Evolutionary conservation across 179 eudicot species (phyloP).

Genomic region (Vitellaria paradoxa): DNA sequence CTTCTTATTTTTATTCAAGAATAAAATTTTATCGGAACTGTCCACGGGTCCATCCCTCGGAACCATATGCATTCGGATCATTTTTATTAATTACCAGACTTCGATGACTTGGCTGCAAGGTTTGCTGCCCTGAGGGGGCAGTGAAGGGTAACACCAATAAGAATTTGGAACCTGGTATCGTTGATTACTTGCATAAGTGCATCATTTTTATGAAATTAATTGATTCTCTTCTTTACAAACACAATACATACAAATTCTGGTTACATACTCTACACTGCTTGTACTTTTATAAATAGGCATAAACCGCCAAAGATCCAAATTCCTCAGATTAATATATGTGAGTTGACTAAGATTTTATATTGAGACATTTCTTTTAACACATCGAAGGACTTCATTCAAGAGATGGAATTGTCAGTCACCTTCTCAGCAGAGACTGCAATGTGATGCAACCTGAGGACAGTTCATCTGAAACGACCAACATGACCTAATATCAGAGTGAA

Average conservation of each 20-base stretch:
- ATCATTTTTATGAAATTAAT: neutral
- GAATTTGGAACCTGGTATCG: neutral
- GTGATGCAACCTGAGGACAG: no score
- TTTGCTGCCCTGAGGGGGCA: conserved; percentile 72
- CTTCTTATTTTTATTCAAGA: no score
- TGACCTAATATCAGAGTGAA: no score
- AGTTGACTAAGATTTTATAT: no score
- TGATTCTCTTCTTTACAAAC: neutral
- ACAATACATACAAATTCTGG: neutral
- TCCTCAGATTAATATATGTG: conserved; percentile 11
- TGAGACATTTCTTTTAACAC: no score
- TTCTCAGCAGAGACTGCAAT: no score
- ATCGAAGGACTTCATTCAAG: no score
- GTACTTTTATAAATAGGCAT: conserved; percentile 5
- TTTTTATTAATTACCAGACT: conserved; percentile 80
- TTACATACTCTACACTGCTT: neutral
- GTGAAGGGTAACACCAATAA: conserved; percentile 8
- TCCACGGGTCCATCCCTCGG: no score
- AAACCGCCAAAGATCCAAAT: neutral
- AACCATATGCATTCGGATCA: no score
- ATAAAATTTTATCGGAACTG: no score
- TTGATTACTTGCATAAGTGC: neutral
- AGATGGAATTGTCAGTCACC: no score
- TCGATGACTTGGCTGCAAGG: conserved; percentile 89
- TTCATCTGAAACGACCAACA: no score